phyloP scores from a whole-genome alignment of 805 yeast species.

The Sungouiozyma intestinalis region DNA sequence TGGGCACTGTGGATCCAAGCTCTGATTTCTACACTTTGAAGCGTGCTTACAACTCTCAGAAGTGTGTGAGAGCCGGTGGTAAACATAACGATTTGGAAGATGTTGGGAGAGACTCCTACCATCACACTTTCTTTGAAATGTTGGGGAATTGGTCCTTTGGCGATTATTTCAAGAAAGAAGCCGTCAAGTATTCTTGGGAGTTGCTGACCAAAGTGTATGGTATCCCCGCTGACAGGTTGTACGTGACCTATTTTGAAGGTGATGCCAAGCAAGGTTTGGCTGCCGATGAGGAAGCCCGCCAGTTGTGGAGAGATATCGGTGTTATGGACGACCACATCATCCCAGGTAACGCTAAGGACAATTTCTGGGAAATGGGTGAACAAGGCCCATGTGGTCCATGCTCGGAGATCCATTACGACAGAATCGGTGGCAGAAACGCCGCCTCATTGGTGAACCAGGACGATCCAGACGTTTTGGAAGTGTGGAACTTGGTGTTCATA shows the following conservation, averaged over 20 bases:
- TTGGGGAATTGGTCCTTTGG: conserved; percentile 99
- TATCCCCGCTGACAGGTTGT: conserved; percentile 65
- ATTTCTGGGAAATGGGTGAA: conserved; percentile 99
- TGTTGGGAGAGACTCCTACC: conserved; percentile 96
- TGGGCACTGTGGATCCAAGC: conserved; percentile 95
- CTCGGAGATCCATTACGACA: conserved; percentile 93
- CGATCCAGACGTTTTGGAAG: conserved; percentile 95
- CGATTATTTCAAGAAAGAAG: conserved; percentile 94
- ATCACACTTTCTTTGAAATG: conserved; percentile 98
- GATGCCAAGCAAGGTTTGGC: conserved; percentile 71
- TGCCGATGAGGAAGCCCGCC: conserved; percentile 90
- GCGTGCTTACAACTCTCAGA: conserved; percentile 91
- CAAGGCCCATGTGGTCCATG: conserved; percentile 99
- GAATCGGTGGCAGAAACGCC: conserved; percentile 98
- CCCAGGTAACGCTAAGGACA: conserved; percentile 84
- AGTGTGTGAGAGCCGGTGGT: conserved; percentile 99
- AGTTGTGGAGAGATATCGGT: conserved; percentile 79
- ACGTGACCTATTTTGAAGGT: conserved; percentile 96
- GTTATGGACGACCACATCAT: conserved; percentile 85
- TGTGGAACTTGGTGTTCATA: conserved; percentile 96
- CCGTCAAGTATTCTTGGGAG: conserved; percentile 84
- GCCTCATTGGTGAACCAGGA: conserved; percentile 83
- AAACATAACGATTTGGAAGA: conserved; percentile 97
- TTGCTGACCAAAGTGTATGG: conserved; percentile 79
- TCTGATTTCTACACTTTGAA: conserved; percentile 75